phyloP scores from a whole-genome alignment of 306 rosid species.

The Prunus mira region DNA sequence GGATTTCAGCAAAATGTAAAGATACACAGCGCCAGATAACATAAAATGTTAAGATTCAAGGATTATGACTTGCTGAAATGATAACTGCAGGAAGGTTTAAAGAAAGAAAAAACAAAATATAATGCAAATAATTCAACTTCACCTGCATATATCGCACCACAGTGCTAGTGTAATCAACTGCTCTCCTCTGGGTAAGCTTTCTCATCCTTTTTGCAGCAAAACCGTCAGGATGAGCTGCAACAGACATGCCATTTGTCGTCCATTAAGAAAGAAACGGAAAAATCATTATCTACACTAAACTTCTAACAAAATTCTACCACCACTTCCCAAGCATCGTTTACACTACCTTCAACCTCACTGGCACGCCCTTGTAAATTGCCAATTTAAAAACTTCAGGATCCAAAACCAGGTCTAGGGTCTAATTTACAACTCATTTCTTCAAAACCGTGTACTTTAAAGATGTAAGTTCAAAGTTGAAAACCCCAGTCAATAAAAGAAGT shows the following conservation, averaged over 20 bases:
- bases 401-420: not conserved
- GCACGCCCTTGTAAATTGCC: not conserved
- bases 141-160: conserved; percentile 97
- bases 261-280: not conserved
- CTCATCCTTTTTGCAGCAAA: conserved; percentile 92
- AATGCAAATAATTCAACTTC: not conserved
- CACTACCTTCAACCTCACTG: not conserved
- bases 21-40: not conserved
- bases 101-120: not conserved
- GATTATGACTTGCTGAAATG: not conserved
- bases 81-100: not conserved
- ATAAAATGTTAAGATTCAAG: not conserved
- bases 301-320: not conserved
- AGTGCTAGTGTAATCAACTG: conserved; percentile 95
- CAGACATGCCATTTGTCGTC: conserved; percentile 10
- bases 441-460: not conserved
- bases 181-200: conserved; percentile 92
- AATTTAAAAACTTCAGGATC: not conserved
- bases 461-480: not conserved
- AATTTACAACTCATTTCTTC: not conserved
- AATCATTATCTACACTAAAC: not conserved
- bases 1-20: not conserved
- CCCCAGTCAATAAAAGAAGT: not conserved
- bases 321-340: not conserved
- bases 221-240: conserved; percentile 74